A percentile compares a stretch with the other conserved stretches of the same genome.
phyloP scores from a whole-genome alignment of 306 rosid species.

The Sphenostylis stenocarpa region DNA sequence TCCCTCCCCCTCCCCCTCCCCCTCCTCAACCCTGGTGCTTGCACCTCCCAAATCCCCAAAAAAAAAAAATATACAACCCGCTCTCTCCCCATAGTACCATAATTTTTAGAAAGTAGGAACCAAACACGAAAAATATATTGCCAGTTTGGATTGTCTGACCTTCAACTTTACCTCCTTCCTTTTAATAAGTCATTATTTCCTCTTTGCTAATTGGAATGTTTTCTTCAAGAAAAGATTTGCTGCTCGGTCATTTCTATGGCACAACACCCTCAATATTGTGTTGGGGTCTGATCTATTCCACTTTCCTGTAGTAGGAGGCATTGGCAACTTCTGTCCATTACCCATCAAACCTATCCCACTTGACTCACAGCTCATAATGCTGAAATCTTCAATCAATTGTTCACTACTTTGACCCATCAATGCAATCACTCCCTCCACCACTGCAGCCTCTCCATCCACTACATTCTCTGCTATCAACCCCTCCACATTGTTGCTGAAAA shows the following conservation, averaged over 20 bases:
- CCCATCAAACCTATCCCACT: constrained; percentile 70
- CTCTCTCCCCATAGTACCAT: constrained; percentile 22
- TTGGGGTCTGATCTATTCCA: constrained; percentile 89
- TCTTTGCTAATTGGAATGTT: constrained; percentile 81
- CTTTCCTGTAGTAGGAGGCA: constrained; percentile 92
- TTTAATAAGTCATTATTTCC: constrained; percentile 36
- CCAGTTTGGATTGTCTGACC: not conserved
- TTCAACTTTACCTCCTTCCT: not conserved
- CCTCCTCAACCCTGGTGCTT: not conserved
- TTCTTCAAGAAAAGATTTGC: constrained; percentile 82
- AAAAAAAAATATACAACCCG: constrained; percentile 5
- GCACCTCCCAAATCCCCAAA: constrained; percentile 16
- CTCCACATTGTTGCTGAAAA: constrained; percentile 61
- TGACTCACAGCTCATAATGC: constrained; percentile 65
- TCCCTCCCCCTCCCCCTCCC: not conserved
- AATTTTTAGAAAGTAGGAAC: constrained; percentile 11
- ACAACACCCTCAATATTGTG: constrained; percentile 83
- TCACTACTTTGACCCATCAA: constrained; percentile 76
- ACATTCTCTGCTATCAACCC: constrained; percentile 64
- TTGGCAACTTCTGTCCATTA: constrained; percentile 67
- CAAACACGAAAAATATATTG: not conserved
- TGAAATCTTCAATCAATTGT: constrained; percentile 80
- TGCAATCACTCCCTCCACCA: constrained; percentile 69
- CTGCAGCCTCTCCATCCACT: constrained; percentile 71
- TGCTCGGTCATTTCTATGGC: constrained; percentile 66